A percentile compares a stretch with the other conserved stretches of the same genome.
These are phyloP conservation scores for Sporisorium scitamineum DNA, from an alignment of 1,284 basidiomycete genomes.

Conservation along the genomic window DNA sequence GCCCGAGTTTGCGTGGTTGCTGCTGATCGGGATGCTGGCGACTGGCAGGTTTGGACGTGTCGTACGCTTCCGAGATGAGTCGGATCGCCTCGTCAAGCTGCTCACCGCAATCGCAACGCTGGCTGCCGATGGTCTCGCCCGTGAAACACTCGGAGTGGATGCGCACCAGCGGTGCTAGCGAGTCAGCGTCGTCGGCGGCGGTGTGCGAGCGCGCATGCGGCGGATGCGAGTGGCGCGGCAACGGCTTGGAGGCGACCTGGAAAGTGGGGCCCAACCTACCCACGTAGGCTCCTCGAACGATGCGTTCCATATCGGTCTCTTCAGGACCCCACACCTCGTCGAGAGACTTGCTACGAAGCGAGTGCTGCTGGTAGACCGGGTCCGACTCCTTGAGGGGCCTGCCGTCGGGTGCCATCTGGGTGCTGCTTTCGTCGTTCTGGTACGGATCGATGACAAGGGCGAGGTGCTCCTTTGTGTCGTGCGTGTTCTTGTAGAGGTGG, in stretches of 20 bases:
- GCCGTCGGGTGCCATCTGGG: constrained; percentile 29
- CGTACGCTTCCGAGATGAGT: constrained; percentile 75
- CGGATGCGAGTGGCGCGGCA: constrained; percentile 69
- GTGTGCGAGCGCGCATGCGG: constrained; percentile 39
- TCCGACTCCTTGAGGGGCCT: constrained; percentile 40
- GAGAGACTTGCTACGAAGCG: constrained; percentile 83
- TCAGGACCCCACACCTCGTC: constrained; percentile 86
- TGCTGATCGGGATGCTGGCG: background rate
- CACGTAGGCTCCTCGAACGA: constrained; percentile 92
- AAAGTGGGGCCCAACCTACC: constrained; percentile 79
- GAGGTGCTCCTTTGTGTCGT: constrained; percentile 92
- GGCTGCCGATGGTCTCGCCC: constrained; percentile 96
- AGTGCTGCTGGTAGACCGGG: constrained; percentile 35
- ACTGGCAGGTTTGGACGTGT: constrained; percentile 68
- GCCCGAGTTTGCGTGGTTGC: constrained; percentile 25
- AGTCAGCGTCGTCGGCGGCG: constrained; percentile 9
- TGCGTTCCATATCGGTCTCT: constrained; percentile 93
- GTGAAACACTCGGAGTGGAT: constrained; percentile 99
- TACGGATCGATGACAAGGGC: constrained; percentile 87
- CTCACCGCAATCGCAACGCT: constrained; percentile 99
- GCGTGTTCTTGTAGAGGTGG: constrained; percentile 90
- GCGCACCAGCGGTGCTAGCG: constrained; percentile 82
- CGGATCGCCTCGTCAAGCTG: constrained; percentile 96
- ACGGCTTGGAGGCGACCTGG: constrained; percentile 72
- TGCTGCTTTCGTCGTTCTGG: constrained; percentile 55